Base-by-base conservation (phyloP, 257 asterid species). In the Thymus mandschuricus region DNA sequence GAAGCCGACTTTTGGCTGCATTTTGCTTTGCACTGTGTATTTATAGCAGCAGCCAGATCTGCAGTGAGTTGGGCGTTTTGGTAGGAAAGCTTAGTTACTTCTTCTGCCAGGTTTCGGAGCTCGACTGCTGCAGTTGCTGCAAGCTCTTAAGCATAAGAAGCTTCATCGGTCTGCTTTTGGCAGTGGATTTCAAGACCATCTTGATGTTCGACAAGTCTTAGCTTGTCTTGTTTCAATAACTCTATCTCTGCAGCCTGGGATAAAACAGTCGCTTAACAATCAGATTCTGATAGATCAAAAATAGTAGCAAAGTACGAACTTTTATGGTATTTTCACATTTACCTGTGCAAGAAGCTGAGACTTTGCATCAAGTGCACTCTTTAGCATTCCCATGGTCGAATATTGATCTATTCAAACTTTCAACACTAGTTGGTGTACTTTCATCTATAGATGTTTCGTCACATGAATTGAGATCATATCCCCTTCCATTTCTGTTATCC, bases 161-260 rank as follows among this genome's bases (percentile, higher is more conserved):
- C 21, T 21, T 21, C 21, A 21, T 85, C 90, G 3, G 84, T 77
- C 63, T 88, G 86, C 71, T 90, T 79, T 80, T 76, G 82, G 76
- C 79, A 71, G 66, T 82, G 87, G 74, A 83, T 79, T 84, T 88
- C 84, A 54, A 90, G 80, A 13, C 85, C 88, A 49, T 83, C 90
- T 73, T 82, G 88, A 79, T 86, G 91, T 84, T 85, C 86, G 1
- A 64, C 59, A 57, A 86, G 82, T 76, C 82, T 82, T 64, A 71
- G 70, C 68, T 81, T 90, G 81, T 85, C 96, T 86, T 84, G 93
- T 80, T 81, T 88, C 81, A 90, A 69, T 61, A 89, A 81, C 78
- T 90, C 90, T 67, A 88, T 82, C 81, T 90, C 97, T 71, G 89
- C 85, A 81, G 89, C 84, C 97, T 90, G 76, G 12, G 72, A 72